Evolutionary conservation across 345 rosid species (phyloP).

Genomic region (Citrus maxima): DNA sequence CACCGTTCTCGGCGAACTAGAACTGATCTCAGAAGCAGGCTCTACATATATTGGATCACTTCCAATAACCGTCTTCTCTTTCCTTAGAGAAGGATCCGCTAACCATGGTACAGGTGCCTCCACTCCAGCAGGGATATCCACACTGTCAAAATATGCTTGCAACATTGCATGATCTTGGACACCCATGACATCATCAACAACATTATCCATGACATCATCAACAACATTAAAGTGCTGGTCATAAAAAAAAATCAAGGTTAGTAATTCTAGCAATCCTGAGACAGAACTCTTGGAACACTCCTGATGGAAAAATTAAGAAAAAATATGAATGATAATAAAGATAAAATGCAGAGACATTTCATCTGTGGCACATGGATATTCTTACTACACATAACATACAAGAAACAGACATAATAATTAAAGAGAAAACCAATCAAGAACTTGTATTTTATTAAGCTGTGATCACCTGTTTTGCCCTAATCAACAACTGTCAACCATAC

Average conservation of each 20-base stretch:
- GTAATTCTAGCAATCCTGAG: constrained; percentile 30
- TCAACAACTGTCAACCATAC: constrained; percentile 14
- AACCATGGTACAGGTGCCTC: constrained; percentile 74
- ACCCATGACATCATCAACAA: constrained; percentile 30
- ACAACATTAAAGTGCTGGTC: constrained; percentile 28
- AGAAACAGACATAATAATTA: background rate
- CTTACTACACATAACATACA: background rate
- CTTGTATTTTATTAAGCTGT: background rate
- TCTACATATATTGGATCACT: constrained; percentile 16
- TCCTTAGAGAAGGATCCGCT: constrained; percentile 27
- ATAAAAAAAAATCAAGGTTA: constrained; percentile 30
- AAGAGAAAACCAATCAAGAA: background rate
- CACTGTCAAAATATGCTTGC: constrained; percentile 67
- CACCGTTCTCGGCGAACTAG: constrained; percentile 13
- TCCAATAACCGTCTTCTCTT: constrained; percentile 20
- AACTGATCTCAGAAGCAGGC: constrained; percentile 17
- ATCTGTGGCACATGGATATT: background rate
- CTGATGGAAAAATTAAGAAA: background rate
- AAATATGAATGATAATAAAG: background rate
- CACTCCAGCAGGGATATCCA: constrained; percentile 72
- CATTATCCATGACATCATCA: constrained; percentile 29
- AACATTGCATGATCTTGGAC: constrained; percentile 45
- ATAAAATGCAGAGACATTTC: background rate
- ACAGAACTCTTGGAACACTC: constrained; percentile 17
- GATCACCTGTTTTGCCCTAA: background rate